These are phyloP conservation scores for Aethionema arabicum DNA, from an alignment of 345 rosid genomes.

Conservation along the genomic window DNA sequence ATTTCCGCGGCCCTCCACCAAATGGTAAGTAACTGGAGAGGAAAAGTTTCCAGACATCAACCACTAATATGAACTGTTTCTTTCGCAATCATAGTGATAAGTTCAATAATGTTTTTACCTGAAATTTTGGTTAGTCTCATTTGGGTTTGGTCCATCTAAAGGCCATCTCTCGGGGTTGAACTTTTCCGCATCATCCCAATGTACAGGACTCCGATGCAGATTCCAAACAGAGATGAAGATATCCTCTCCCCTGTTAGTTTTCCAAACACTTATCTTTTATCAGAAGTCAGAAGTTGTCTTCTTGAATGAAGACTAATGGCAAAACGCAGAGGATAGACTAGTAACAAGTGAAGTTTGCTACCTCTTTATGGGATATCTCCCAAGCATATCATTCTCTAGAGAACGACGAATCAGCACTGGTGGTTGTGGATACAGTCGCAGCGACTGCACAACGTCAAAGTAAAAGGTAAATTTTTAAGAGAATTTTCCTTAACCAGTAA, in stretches of 20 bases:
- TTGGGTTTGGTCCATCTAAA: conserved; percentile 89
- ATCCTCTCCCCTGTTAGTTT: conserved; percentile 71
- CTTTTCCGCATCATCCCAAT: conserved; percentile 73
- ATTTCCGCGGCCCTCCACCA: conserved; percentile 97
- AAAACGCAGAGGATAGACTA: conserved; percentile 7
- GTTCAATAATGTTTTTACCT: conserved; percentile 40
- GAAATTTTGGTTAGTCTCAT: conserved; percentile 92
- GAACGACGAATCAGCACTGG: conserved; percentile 96
- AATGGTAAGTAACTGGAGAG: conserved; percentile 87
- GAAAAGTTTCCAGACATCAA: not conserved
- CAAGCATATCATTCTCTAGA: conserved; percentile 66
- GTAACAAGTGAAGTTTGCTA: conserved; percentile 21
- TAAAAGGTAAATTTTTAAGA: conserved; percentile 2
- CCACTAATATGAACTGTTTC: not conserved
- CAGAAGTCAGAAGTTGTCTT: conserved; percentile 20
- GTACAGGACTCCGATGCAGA: conserved; percentile 80
- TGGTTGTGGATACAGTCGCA: conserved; percentile 96
- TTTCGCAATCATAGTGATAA: not conserved
- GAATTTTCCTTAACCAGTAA: conserved; percentile 4
- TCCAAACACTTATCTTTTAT: conserved; percentile 19
- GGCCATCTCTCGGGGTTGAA: conserved; percentile 99
- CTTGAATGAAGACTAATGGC: not conserved
- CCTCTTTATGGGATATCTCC: conserved; percentile 81
- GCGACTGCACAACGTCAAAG: conserved; percentile 52
- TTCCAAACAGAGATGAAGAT: conserved; percentile 93